These are phyloP conservation scores for Ailanthus altissimus DNA, from an alignment of 345 rosid genomes.

Conservation along the genomic window DNA sequence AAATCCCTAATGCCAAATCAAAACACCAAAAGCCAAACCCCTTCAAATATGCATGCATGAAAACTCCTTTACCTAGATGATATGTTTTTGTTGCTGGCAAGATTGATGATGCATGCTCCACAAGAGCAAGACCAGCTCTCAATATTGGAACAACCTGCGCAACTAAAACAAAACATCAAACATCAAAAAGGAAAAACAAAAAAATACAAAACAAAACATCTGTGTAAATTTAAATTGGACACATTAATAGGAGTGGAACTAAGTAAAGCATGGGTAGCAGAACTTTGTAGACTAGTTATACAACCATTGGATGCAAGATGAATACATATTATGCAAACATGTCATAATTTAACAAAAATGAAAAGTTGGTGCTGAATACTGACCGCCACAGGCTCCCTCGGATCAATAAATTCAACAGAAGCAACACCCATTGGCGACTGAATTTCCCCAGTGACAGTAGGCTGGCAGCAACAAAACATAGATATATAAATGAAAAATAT, in stretches of 20 bases:
- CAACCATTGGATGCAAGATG: not conserved
- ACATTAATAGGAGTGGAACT: not conserved
- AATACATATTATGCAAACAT: not conserved
- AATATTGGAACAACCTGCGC: slow-evolving; percentile 82
- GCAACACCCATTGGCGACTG: slow-evolving; percentile 90
- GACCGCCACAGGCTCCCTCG: slow-evolving; percentile 89
- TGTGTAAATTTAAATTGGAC: not conserved
- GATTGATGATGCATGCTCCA: slow-evolving; percentile 80
- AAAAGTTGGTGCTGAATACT: slow-evolving; percentile 24
- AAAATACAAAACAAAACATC: too few relatives aligned
- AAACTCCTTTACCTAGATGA: slow-evolving; percentile 63
- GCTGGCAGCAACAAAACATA: slow-evolving; percentile 47
- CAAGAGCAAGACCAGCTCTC: slow-evolving; percentile 96
- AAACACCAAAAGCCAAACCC: not conserved
- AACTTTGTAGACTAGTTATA: not conserved
- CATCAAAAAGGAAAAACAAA: too few relatives aligned
- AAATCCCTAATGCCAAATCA: not conserved
- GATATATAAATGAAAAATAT: slow-evolving; percentile 10
- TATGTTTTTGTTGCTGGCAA: slow-evolving; percentile 82
- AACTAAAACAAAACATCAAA: slow-evolving; percentile 21
- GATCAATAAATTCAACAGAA: slow-evolving; percentile 89
- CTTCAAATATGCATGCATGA: not conserved
- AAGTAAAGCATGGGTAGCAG: not conserved
- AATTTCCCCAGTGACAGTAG: slow-evolving; percentile 79
- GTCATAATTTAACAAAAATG: not conserved